Evolutionary conservation across 1,284 basidiomycete genomes (phyloP), one percentile per base, ranked within the genome.

Genomic region (Apiotrichum veenhuisii): DNA sequence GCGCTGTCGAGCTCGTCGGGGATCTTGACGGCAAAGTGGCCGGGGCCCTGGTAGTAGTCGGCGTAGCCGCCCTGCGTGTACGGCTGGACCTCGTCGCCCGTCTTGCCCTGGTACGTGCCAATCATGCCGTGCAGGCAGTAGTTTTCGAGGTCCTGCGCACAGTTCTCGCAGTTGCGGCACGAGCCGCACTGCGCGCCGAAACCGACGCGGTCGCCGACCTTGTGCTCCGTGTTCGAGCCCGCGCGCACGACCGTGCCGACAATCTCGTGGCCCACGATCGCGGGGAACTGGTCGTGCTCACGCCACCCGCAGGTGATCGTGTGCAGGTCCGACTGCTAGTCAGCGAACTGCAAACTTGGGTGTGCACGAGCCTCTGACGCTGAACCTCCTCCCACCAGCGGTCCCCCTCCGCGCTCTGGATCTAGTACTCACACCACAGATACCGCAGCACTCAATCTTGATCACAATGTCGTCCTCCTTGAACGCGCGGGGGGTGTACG

Each of bases 11-110:
- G 75, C 10, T 66, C 78, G 10, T 86, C 82, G 1, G 87, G 87
- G 51, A 89, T 83, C 18, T 80, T 80, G 72, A 88, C 85, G 38
- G 85, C 85, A 69, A 85, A 88, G 63, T 80, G 82, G 61, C 86
- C 80, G 57, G 86, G 82, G 1, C 82, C 84, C 79, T 64, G 54
- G 46, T 65, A 66, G 55, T 68, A 68, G 62, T 69, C 62, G 49
- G 64, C 59, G 54, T 60, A 63, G 5, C 61, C 61, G 26, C 62
- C 61, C 55, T 63, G 64, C 10, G 49, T 50, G 50, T 47, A 63
- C 18, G 62, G 62, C 59, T 63, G 62, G 3, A 50, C 42, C 15
- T 33, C 15, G 50, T 58, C 56, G 41, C 62, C 55, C 14, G 59
- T 65, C 53, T 51, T 56, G 54, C 62, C 55, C 56, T 57, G 58